phyloP scores from a whole-genome alignment of 1,284 basidiomycete genomes.

The Coniferiporia sulphurascens region DNA sequence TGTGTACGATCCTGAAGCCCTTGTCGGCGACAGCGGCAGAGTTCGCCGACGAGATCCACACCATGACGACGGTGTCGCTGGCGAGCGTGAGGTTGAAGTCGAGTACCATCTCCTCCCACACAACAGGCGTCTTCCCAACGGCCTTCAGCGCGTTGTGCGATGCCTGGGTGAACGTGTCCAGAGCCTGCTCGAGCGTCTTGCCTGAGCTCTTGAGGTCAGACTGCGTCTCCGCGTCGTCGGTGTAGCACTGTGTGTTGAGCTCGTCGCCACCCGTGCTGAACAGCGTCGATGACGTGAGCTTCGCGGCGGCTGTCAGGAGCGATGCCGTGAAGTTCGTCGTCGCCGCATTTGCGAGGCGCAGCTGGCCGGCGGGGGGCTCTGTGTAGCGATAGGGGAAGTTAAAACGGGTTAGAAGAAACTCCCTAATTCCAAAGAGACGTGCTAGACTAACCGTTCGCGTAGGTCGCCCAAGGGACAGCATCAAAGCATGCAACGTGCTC shows the following conservation, averaged over 20 bases:
- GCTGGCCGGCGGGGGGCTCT: conserved; percentile 80
- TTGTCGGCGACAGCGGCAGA: conserved; percentile 54
- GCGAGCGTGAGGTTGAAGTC: conserved; percentile 55
- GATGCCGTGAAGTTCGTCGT: conserved; percentile 41
- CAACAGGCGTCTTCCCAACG: conserved; percentile 54
- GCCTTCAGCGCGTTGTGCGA: conserved; percentile 43
- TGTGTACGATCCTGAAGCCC: conserved; percentile 61
- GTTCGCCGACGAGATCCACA: conserved; percentile 66
- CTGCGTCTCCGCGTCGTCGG: conserved; percentile 55
- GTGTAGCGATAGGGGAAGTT: not conserved
- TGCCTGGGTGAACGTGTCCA: conserved; percentile 55
- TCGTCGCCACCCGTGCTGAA: conserved; percentile 85
- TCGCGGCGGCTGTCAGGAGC: conserved; percentile 39
- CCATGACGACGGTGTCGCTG: conserved; percentile 65
- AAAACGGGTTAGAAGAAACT: conserved; percentile 2
- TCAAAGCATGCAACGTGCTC: conserved; percentile 41
- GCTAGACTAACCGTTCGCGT: conserved; percentile 26
- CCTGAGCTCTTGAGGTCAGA: conserved; percentile 42
- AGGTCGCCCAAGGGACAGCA: conserved; percentile 24
- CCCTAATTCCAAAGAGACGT: conserved; percentile 4
- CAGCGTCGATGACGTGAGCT: conserved; percentile 51
- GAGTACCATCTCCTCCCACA: conserved; percentile 79
- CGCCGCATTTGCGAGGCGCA: conserved; percentile 55
- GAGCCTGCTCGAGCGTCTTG: conserved; percentile 56
- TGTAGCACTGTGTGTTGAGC: conserved; percentile 68